Evolutionary conservation across 1,284 basidiomycete genomes (phyloP).

Genomic region (Moniliella sp.): DNA sequence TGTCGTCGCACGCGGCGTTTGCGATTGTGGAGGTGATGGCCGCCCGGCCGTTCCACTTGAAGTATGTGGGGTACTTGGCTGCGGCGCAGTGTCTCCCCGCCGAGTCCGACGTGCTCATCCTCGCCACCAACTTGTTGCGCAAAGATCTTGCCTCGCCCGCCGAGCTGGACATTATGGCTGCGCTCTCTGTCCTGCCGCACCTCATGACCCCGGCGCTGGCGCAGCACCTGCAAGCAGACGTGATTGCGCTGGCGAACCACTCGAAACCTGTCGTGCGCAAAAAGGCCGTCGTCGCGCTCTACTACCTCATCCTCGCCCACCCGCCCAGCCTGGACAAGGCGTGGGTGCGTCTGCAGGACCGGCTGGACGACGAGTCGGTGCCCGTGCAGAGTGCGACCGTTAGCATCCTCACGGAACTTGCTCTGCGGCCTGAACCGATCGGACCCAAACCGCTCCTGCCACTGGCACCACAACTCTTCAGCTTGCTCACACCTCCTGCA

Average conservation of each 20-base stretch:
- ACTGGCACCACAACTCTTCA: conserved; percentile 69
- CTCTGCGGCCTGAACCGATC: too few relatives aligned
- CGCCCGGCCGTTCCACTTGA: conserved; percentile 66
- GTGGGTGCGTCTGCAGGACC: conserved; percentile 48
- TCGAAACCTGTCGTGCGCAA: conserved; percentile 65
- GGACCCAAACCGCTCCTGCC: conserved; percentile 21
- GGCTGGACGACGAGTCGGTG: conserved; percentile 33
- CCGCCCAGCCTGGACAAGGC: conserved; percentile 16
- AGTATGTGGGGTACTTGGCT: conserved; percentile 84
- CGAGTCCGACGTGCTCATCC: conserved; percentile 87
- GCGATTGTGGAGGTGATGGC: conserved; percentile 97
- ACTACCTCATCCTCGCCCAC: conserved; percentile 3
- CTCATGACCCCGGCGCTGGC: conserved; percentile 71
- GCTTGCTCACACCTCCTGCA: conserved; percentile 74
- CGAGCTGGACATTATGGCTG: conserved; percentile 54
- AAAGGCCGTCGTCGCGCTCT: conserved; percentile 11
- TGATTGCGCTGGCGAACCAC: conserved; percentile 62
- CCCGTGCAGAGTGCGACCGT: conserved; percentile 78
- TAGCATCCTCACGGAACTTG: conserved; percentile 81
- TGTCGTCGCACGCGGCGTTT: conserved; percentile 37
- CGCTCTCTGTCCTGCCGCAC: conserved; percentile 66
- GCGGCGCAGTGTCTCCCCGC: conserved; percentile 75
- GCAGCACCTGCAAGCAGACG: conserved; percentile 63
- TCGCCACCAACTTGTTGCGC: conserved; percentile 89
- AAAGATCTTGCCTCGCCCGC: conserved; percentile 65